Evolutionary conservation across 1,284 basidiomycete species (phyloP).

Genomic region (Singerocomus inundabilis): DNA sequence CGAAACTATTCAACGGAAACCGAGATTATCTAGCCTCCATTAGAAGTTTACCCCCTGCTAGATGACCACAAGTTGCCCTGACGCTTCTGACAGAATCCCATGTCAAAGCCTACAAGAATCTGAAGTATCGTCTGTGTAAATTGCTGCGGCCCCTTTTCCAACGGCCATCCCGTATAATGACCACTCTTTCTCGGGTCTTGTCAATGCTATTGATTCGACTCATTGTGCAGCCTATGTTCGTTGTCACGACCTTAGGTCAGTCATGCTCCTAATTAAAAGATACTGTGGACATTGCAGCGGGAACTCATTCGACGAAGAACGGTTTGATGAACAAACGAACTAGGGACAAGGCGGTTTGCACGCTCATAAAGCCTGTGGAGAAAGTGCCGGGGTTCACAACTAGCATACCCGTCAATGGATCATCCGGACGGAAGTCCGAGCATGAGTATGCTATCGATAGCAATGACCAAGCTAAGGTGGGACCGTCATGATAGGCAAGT

Average conservation of each 20-base stretch:
- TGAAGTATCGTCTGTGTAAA: slow-evolving; percentile 13
- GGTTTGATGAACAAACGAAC: slow-evolving; percentile 19
- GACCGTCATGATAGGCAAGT: neutral
- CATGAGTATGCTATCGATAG: neutral
- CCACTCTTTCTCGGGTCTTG: slow-evolving; percentile 5
- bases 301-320: slow-evolving; percentile 21
- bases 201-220: slow-evolving; percentile 8
- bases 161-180: neutral
- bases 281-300: slow-evolving; percentile 21
- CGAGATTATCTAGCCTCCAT: neutral
- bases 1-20: neutral
- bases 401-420: slow-evolving; percentile 1
- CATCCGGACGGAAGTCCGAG: neutral
- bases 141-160: slow-evolving; percentile 9
- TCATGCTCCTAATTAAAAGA: slow-evolving; percentile 3
- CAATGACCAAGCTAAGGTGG: neutral
- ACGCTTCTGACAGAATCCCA: slow-evolving; percentile 1
- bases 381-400: slow-evolving; percentile 2
- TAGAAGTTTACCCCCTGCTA: neutral
- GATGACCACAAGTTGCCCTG: neutral
- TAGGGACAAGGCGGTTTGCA: slow-evolving; percentile 9
- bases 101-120: slow-evolving; percentile 14
- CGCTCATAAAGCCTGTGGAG: slow-evolving; percentile 5
- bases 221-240: slow-evolving; percentile 17
- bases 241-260: neutral